Percentiles rank a stretch among this genome's conserved stretches.
Conservation (phyloP, 805 yeast genomes). For the Starmera quercuum region DNA sequence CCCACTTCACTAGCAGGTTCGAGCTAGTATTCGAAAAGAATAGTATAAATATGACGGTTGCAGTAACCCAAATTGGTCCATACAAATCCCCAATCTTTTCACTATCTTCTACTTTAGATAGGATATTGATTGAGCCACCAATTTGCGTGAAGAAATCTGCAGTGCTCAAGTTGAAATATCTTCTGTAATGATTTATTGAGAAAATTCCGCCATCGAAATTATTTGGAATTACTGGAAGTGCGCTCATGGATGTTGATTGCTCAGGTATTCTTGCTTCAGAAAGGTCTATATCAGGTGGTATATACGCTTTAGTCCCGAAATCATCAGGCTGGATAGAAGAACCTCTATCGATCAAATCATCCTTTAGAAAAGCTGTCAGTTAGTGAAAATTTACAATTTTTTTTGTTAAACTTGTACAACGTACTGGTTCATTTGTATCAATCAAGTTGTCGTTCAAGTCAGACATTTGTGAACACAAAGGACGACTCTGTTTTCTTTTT, state of each 20-base stretch:
- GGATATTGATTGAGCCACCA: slow-evolving; percentile 50
- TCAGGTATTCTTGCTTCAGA: neutral
- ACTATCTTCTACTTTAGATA: slow-evolving; percentile 29
- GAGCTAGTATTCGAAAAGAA: slow-evolving; percentile 72
- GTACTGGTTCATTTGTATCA: too few species aligned
- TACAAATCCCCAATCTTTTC: slow-evolving; percentile 60
- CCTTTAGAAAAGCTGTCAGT: too few species aligned
- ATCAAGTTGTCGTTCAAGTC: too few species aligned
- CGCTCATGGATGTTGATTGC: neutral
- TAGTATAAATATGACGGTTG: slow-evolving; percentile 65
- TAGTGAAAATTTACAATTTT: too few species aligned
- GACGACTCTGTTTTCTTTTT: too few species aligned
- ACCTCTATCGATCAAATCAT: slow-evolving; percentile 1
- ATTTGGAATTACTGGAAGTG: slow-evolving; percentile 2
- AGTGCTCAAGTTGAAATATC: slow-evolving; percentile 65
- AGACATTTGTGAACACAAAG: too few species aligned
- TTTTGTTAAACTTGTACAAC: too few species aligned
- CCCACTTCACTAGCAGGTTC: slow-evolving; percentile 49
- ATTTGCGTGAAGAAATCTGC: slow-evolving; percentile 50
- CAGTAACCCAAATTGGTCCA: slow-evolving; percentile 89
- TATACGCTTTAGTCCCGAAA: slow-evolving; percentile 22
- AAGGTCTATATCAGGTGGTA: slow-evolving; percentile 23
- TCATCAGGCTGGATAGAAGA: slow-evolving; percentile 2
- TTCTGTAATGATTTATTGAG: slow-evolving; percentile 51
- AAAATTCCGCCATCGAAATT: slow-evolving; percentile 38